A percentile compares a stretch with the other conserved stretches of the same genome.
phyloP scores from a whole-genome alignment of 495 filamentous ascomycete species.

The Copromyces sp. region DNA sequence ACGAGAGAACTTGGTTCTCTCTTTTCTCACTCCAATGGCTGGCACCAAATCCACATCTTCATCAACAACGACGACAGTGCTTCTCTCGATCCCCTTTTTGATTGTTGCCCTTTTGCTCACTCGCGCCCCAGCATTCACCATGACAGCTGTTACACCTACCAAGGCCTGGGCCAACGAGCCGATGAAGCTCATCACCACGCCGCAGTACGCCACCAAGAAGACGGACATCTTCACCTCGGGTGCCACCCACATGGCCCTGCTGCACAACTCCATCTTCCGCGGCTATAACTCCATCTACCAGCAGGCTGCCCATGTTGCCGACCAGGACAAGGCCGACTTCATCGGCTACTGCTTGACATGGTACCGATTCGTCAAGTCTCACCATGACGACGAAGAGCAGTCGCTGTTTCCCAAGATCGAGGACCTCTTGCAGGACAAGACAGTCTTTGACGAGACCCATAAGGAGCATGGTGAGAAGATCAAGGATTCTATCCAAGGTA shows the following conservation, averaged over 20 bases:
- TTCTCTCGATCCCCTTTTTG: conserved; percentile 20
- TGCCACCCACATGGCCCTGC: conserved; percentile 49
- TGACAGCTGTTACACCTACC: conserved; percentile 26
- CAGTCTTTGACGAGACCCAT: conserved; percentile 37
- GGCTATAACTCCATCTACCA: conserved; percentile 51
- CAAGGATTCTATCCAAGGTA: neutral
- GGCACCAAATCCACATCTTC: neutral
- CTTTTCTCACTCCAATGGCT: conserved; percentile 7
- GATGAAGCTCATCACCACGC: conserved; percentile 37
- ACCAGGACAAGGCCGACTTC: conserved; percentile 37
- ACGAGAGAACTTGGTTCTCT: neutral
- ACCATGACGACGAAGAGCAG: conserved; percentile 45
- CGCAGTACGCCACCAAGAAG: conserved; percentile 37
- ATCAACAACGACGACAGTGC: neutral
- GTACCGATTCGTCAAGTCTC: conserved; percentile 42
- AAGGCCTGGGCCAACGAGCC: conserved; percentile 41
- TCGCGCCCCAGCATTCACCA: conserved; percentile 29
- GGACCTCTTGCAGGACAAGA: conserved; percentile 34
- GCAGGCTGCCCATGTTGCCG: conserved; percentile 33
- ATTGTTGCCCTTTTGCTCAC: conserved; percentile 30
- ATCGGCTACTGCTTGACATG: conserved; percentile 41
- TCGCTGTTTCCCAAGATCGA: conserved; percentile 43
- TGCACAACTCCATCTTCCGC: conserved; percentile 50
- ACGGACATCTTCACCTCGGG: conserved; percentile 41
- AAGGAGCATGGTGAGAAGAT: conserved; percentile 36